Evolutionary conservation across 2,329 filamentous ascomycete genomes (phyloP).

Genomic region (Diaporthe batatas): DNA sequence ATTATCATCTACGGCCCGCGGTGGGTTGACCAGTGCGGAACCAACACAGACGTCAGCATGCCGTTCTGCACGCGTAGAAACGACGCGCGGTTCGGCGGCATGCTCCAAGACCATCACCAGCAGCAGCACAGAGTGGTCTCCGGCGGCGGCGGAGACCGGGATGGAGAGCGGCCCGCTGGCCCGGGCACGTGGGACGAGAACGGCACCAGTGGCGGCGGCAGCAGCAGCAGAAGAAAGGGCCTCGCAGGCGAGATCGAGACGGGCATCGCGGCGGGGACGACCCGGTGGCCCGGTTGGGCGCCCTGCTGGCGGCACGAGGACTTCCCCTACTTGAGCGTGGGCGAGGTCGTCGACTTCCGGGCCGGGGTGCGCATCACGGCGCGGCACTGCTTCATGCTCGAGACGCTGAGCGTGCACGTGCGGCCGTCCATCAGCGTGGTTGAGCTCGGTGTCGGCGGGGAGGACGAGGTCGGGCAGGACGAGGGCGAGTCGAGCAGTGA

Average conservation of each 20-base stretch:
- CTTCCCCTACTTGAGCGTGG: conserved; percentile 64
- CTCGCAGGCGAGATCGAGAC: conserved; percentile 18
- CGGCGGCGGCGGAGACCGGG: no score
- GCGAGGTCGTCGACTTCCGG: conserved; percentile 58
- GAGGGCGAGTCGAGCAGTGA: conserved; percentile 44
- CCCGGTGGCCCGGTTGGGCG: conserved; percentile 51
- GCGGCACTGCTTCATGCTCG: conserved; percentile 49
- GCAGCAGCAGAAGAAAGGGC: neutral
- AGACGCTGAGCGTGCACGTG: conserved; percentile 60
- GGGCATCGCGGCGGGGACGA: conserved; percentile 13
- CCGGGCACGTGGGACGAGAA: conserved; percentile 41
- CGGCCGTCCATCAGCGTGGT: conserved; percentile 55
- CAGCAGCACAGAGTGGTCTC: neutral
- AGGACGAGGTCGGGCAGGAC: conserved; percentile 22
- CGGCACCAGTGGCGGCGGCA: neutral
- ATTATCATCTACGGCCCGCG: conserved; percentile 59
- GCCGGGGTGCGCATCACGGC: conserved; percentile 52
- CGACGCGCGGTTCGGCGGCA: conserved; percentile 15
- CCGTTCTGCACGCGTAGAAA: conserved; percentile 60
- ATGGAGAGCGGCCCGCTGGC: no score
- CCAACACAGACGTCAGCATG: conserved; percentile 56
- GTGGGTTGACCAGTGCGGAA: conserved; percentile 62
- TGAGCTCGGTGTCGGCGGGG: conserved; percentile 38
- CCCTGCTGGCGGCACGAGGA: conserved; percentile 69
- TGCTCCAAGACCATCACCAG: neutral